Base-by-base conservation (phyloP, 495 filamentous ascomycete genomes). In the Oidiodendron maius region DNA sequence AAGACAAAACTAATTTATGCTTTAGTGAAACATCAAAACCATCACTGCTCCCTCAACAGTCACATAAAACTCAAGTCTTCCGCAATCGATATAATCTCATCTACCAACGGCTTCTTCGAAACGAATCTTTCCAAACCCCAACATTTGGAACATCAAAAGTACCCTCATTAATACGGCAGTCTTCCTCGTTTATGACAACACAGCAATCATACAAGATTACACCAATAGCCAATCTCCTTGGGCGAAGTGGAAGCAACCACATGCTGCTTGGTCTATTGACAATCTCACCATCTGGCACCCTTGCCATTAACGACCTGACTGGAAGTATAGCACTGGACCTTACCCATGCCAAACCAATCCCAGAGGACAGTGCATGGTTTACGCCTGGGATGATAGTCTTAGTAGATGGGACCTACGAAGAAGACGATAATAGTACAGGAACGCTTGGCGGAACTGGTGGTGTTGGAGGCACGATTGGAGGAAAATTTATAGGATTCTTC, bases 331-430 rank as follows among this genome's bases (percentile, higher is more conserved):
- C 78, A 9, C 72, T 98, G 13, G 89, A 96, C 54, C 65, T 96
- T 15, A 79, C 81, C 15, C 85, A 93, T 57, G 89, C 90, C 0
- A 78, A 80, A 17, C 77, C 85, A 30, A 82, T 95, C 50, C 91
- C 90, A 1, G 80, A 87, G 51, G 82, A 94, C 54, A 89, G 86
- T 15, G 84, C 85, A 5, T 97, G 88, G 85, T 94, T 96, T 59
- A 77, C 81, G 0, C 91, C 93, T 0, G 93, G 93, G 1, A 96
- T 95, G 88, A 88, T 98, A 48, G 85, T 96, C 2, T 72, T 97
- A 22, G 80, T 96, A 5, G 94, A 97, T 59, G 93, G 93, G 2
- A 77, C 89, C 17, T 98, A 97, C 60, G 90, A 95, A 65, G 93
- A 96, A 63, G 89, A 94, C 57, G 79, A 80, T 56, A 74, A 77